These are phyloP conservation scores for Sphagnum contortum DNA, from an alignment of 225 moss, liverwort and hornwort species.

Conservation along the genomic window DNA sequence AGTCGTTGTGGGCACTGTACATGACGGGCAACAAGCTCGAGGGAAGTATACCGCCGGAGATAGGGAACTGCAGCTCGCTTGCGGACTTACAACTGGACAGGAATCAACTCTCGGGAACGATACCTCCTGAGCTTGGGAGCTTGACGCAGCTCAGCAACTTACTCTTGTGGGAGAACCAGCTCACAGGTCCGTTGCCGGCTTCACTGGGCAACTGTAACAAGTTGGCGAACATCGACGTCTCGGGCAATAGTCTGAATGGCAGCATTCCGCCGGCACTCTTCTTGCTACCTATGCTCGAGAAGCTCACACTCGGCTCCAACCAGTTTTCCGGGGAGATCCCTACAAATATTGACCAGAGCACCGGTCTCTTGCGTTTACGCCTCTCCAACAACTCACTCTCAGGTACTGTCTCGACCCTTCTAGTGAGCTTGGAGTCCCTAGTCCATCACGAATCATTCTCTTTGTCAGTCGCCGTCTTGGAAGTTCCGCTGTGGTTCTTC, in stretches of 20 bases:
- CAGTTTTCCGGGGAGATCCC: conserved; percentile 30
- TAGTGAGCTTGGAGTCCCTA: too few relatives aligned
- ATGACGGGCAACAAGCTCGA: not conserved
- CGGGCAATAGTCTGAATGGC: not conserved
- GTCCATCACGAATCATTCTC: too few relatives aligned
- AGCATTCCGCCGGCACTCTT: conserved; percentile 13
- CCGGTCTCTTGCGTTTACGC: conserved; percentile 16
- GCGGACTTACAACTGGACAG: not conserved
- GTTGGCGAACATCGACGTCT: not conserved
- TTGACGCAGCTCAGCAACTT: too few relatives aligned
- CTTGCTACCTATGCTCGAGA: conserved; percentile 21
- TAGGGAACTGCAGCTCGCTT: not conserved
- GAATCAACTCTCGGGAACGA: too few relatives aligned
- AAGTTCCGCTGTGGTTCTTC: too few relatives aligned
- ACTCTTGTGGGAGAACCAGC: too few relatives aligned
- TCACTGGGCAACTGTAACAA: too few relatives aligned
- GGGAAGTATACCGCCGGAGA: too few relatives aligned
- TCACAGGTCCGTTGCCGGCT: too few relatives aligned
- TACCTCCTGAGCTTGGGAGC: too few relatives aligned
- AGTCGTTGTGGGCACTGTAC: not conserved
- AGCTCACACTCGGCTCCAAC: conserved; percentile 27
- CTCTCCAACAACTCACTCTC: conserved; percentile 15
- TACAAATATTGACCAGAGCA: conserved; percentile 22
- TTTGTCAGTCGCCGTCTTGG: too few relatives aligned
- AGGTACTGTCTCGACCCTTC: not conserved